These are phyloP conservation scores for Pleoardoris graminearum DNA, from an alignment of 2,329 filamentous ascomycete species.

Conservation along the genomic window DNA sequence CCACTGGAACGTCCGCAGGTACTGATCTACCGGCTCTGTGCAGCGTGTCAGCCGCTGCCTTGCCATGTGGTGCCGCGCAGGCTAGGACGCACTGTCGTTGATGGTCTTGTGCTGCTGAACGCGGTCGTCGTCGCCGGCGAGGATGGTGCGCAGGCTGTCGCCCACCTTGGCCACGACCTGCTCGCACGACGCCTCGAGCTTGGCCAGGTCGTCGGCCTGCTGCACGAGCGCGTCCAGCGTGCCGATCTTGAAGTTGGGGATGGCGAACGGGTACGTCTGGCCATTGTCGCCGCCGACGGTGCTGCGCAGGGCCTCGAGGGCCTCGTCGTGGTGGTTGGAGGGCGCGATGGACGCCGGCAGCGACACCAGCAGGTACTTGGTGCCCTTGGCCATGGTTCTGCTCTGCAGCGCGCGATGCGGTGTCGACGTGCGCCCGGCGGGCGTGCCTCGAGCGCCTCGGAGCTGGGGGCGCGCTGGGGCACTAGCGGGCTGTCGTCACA, in stretches of 20 bases:
- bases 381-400: slow-evolving; percentile 50
- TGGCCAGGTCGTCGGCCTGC: slow-evolving; percentile 91
- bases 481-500: slow-evolving; percentile 14
- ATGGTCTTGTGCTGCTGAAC: slow-evolving; percentile 86
- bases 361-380: slow-evolving; percentile 84
- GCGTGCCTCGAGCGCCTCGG: slow-evolving; percentile 18
- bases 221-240: slow-evolving; percentile 93
- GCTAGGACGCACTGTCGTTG: slow-evolving; percentile 70
- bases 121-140: slow-evolving; percentile 83
- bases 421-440: slow-evolving; percentile 23
- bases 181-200: slow-evolving; percentile 80
- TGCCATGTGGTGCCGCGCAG: neutral
- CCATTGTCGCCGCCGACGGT: slow-evolving; percentile 76
- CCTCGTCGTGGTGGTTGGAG: slow-evolving; percentile 77
- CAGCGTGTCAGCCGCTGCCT: slow-evolving; percentile 12
- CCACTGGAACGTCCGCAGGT: slow-evolving; percentile 87
- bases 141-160: slow-evolving; percentile 79
- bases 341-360: slow-evolving; percentile 86
- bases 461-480: slow-evolving; percentile 21
- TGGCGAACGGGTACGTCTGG: slow-evolving; percentile 73
- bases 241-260: slow-evolving; percentile 97
- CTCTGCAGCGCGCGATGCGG: too few relatives aligned
- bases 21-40: slow-evolving; percentile 91
- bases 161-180: slow-evolving; percentile 84
- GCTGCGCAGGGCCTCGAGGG: slow-evolving; percentile 72